Percentiles rank a stretch among this genome's conserved stretches.
phyloP scores from a whole-genome alignment of 306 rosid genomes.

The Sicyos baderoa region DNA sequence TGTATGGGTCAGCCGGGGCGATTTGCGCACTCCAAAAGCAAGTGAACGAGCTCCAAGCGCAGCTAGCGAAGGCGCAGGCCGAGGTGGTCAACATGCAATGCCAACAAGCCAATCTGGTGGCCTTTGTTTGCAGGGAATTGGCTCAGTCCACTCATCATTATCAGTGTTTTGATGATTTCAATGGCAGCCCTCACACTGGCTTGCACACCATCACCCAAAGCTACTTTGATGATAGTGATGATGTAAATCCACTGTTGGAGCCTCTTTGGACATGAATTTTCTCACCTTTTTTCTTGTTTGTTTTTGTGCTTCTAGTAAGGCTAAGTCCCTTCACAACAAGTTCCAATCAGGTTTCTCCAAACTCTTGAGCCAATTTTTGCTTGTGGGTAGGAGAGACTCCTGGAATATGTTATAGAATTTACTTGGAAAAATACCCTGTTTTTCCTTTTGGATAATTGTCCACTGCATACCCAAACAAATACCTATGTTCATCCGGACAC shows the following conservation, averaged over 20 bases:
- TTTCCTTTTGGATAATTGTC: too few species aligned
- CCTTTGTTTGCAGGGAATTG: constrained; percentile 73
- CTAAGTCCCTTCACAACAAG: not conserved
- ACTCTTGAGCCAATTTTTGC: not conserved
- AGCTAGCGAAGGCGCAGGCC: constrained; percentile 77
- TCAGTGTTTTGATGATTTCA: constrained; percentile 27
- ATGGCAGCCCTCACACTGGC: constrained; percentile 21
- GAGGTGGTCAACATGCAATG: constrained; percentile 69
- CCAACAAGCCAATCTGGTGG: constrained; percentile 72
- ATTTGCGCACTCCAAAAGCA: constrained; percentile 80
- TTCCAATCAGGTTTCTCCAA: constrained; percentile 3
- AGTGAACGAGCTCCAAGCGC: constrained; percentile 80
- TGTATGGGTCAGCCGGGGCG: constrained; percentile 81
- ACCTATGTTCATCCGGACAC: too few species aligned
- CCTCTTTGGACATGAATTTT: constrained; percentile 12
- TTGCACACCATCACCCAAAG: not conserved
- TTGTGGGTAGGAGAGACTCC: not conserved
- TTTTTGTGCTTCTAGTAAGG: not conserved
- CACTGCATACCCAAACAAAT: too few species aligned
- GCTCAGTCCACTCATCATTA: constrained; percentile 37
- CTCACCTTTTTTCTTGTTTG: not conserved
- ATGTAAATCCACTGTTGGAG: constrained; percentile 4
- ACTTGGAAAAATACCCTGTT: too few species aligned
- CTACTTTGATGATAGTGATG: constrained; percentile 5
- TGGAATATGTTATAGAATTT: not conserved